A percentile compares a stretch with the other conserved stretches of the same genome.
Evolutionary conservation across 805 yeast genomes (phyloP).

Genomic region (Metschnikowia kunwiensis): DNA sequence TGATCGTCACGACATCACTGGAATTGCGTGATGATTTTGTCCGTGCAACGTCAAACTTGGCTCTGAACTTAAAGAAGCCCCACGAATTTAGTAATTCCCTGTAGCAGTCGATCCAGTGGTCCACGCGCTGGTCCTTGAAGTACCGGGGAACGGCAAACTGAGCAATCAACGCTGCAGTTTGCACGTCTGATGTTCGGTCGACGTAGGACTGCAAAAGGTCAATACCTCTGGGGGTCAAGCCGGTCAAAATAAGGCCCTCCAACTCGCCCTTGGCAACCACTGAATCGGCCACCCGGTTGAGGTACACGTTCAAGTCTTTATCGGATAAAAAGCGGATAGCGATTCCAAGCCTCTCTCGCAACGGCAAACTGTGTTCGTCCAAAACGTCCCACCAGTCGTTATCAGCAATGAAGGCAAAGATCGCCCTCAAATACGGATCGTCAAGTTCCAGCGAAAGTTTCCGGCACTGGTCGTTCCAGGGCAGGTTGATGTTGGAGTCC

Average conservation of each 20-base stretch:
- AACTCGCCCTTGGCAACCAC: slow-evolving; percentile 79
- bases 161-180: slow-evolving; percentile 81
- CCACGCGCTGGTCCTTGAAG: slow-evolving; percentile 68
- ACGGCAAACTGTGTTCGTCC: slow-evolving; percentile 83
- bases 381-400: slow-evolving; percentile 95
- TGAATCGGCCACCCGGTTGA: slow-evolving; percentile 64
- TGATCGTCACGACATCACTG: slow-evolving; percentile 45
- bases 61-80: slow-evolving; percentile 31
- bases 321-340: slow-evolving; percentile 85
- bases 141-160: slow-evolving; percentile 82
- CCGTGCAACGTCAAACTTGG: slow-evolving; percentile 80
- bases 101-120: slow-evolving; percentile 63
- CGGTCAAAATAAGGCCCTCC: slow-evolving; percentile 87
- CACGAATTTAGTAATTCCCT: slow-evolving; percentile 19
- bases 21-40: slow-evolving; percentile 57
- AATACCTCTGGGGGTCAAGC: slow-evolving; percentile 83
- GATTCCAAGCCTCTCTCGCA: slow-evolving; percentile 85
- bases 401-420: slow-evolving; percentile 90
- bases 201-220: slow-evolving; percentile 82
- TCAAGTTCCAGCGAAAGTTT: slow-evolving; percentile 82
- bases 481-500: slow-evolving; percentile 55
- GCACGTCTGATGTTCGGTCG: slow-evolving; percentile 85
- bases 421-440: slow-evolving; percentile 85
- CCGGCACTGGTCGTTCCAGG: slow-evolving; percentile 94
- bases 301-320: slow-evolving; percentile 67